Evolutionary conservation across 345 rosid genomes (phyloP).

Genomic region (Populus euphratica): DNA sequence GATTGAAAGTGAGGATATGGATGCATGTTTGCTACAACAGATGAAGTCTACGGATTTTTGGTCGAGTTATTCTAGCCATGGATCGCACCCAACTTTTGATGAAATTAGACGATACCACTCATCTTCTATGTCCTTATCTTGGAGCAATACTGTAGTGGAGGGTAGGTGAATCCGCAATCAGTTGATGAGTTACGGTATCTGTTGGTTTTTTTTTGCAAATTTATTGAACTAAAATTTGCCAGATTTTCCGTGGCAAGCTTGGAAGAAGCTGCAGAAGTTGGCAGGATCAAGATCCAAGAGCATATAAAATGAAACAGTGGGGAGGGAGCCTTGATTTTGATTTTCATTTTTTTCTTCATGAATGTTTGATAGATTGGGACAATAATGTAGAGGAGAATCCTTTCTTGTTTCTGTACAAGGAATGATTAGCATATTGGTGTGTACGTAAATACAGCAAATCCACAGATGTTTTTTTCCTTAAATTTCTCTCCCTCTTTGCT

Average conservation of each 20-base stretch:
- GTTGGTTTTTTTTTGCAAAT: neutral
- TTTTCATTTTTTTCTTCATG: neutral
- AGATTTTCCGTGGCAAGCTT: constrained; percentile 10
- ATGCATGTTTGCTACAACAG: constrained; percentile 44
- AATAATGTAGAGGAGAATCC: neutral
- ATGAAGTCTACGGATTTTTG: constrained; percentile 32
- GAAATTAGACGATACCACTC: constrained; percentile 37
- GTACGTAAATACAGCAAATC: neutral
- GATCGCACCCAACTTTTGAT: constrained; percentile 50
- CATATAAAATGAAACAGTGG: neutral
- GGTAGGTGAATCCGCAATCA: constrained; percentile 37
- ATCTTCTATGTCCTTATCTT: constrained; percentile 40
- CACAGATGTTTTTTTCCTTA: neutral
- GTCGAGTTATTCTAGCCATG: constrained; percentile 21
- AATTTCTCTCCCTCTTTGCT: neutral
- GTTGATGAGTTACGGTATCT: neutral
- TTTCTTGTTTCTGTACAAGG: neutral
- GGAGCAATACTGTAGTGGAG: constrained; percentile 33
- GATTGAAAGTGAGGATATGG: constrained; percentile 46
- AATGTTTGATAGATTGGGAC: neutral
- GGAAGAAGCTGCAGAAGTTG: constrained; percentile 12
- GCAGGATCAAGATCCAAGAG: constrained; percentile 7
- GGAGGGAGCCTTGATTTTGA: neutral
- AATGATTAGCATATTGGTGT: neutral
- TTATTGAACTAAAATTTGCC: neutral